Percentiles rank a stretch among this genome's conserved stretches.
phyloP scores from a whole-genome alignment of 1,284 basidiomycete species.

The Cutaneotrichosporon cavernicola region DNA sequence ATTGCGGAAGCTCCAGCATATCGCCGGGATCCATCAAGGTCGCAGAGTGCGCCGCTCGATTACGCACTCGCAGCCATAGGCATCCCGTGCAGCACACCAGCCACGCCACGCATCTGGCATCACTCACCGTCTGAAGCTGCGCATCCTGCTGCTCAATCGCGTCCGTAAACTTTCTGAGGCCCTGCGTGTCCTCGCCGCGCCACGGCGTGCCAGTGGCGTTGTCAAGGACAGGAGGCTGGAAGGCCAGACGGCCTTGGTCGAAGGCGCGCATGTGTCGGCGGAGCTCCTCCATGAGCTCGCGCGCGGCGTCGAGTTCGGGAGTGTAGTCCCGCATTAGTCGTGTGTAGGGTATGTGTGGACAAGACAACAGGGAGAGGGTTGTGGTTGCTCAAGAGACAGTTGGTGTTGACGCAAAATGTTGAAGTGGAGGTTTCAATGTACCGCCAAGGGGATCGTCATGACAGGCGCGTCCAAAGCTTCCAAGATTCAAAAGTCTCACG shows the following conservation, averaged over 20 bases:
- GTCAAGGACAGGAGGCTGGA: slow-evolving; percentile 23
- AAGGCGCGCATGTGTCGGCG: slow-evolving; percentile 16
- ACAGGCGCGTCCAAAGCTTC: no score
- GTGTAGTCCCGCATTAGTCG: slow-evolving; percentile 18
- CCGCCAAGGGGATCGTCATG: no score
- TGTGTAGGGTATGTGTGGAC: neutral
- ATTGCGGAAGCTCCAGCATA: neutral
- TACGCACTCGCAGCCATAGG: no score
- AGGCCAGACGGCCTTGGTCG: slow-evolving; percentile 13
- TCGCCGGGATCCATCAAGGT: neutral
- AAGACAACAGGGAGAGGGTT: neutral
- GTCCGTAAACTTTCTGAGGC: slow-evolving; percentile 32
- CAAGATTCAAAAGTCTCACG: no score
- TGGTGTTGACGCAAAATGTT: neutral
- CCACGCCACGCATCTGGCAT: neutral
- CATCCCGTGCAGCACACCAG: neutral
- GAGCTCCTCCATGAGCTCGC: slow-evolving; percentile 9
- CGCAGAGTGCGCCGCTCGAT: no score
- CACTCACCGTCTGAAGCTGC: slow-evolving; percentile 26
- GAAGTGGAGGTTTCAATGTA: neutral
- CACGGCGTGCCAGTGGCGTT: slow-evolving; percentile 19
- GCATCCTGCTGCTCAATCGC: slow-evolving; percentile 25
- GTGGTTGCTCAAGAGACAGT: neutral
- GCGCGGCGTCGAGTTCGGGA: slow-evolving; percentile 10
- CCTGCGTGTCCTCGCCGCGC: slow-evolving; percentile 33